These are phyloP conservation scores for Trifolium pratense DNA, from an alignment of 306 rosid species.

Conservation along the genomic window DNA sequence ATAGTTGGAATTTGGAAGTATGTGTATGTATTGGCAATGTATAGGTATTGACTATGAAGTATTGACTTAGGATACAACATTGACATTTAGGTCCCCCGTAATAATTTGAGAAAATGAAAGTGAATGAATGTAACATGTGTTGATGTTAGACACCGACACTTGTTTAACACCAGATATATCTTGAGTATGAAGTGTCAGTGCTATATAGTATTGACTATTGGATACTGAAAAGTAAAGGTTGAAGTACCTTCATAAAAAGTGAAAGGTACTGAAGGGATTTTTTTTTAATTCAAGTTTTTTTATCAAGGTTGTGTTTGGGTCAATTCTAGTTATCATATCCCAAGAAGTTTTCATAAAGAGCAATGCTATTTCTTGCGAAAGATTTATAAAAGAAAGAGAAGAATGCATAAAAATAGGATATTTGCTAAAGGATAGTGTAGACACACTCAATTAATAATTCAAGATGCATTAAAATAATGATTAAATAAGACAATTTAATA, in stretches of 20 bases:
- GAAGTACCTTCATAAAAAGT: background rate
- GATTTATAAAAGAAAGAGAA: background rate
- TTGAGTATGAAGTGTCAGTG: background rate
- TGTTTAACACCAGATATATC: background rate
- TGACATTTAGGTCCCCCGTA: background rate
- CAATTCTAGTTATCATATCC: background rate
- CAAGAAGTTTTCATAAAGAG: background rate
- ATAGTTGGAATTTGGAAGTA: background rate
- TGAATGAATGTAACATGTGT: background rate
- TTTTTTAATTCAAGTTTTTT: background rate
- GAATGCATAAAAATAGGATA: background rate
- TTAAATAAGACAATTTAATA: background rate
- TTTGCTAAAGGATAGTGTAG: background rate
- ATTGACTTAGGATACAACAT: background rate
- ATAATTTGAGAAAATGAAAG: background rate
- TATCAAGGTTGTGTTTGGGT: background rate
- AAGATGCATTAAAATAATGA: background rate
- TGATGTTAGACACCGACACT: background rate
- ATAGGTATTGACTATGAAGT: background rate
- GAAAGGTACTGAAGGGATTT: background rate
- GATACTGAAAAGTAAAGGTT: conserved; percentile 2
- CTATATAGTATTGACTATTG: background rate
- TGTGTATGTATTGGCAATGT: background rate
- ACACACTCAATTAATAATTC: background rate
- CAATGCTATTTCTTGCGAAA: background rate